phyloP scores from a whole-genome alignment of 2,329 filamentous ascomycete genomes.

The Monosporascus sp. region DNA sequence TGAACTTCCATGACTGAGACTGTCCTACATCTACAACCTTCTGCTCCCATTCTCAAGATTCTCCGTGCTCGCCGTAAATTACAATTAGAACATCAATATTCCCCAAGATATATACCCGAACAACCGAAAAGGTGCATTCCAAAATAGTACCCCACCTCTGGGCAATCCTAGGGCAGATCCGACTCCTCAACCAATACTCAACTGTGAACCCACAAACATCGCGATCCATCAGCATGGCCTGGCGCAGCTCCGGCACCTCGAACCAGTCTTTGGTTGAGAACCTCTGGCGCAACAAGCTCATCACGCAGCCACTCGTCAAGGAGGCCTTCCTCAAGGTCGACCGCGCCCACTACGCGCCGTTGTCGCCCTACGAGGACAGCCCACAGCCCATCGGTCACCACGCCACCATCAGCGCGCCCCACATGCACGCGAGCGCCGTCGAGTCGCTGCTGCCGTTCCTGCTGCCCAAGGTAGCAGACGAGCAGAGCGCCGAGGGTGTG shows the following conservation, averaged over 20 bases:
- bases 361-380: slow-evolving; percentile 59
- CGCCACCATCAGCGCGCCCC: slow-evolving; percentile 55
- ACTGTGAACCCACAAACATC: background rate
- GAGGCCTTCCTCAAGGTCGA: slow-evolving; percentile 84
- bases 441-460: slow-evolving; percentile 44
- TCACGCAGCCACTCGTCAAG: slow-evolving; percentile 66
- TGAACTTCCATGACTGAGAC: too few relatives aligned
- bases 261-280: slow-evolving; percentile 77
- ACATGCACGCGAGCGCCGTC: slow-evolving; percentile 55
- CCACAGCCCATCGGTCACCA: slow-evolving; percentile 50
- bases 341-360: slow-evolving; percentile 74
- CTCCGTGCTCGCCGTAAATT: too few relatives aligned
- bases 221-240: slow-evolving; percentile 64
- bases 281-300: slow-evolving; percentile 64
- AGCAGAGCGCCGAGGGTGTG: background rate
- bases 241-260: slow-evolving; percentile 71
- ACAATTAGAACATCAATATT: too few relatives aligned
- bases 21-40: too few relatives aligned
- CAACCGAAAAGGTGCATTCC: background rate
- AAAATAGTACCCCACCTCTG: background rate
- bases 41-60: too few relatives aligned
- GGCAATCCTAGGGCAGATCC: background rate
- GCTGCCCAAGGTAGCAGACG: slow-evolving; percentile 20
- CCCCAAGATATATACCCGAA: too few relatives aligned
- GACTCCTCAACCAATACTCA: background rate